These are phyloP conservation scores for Escovopsis sp. DNA, from an alignment of 2,329 filamentous ascomycete genomes.

Conservation along the genomic window DNA sequence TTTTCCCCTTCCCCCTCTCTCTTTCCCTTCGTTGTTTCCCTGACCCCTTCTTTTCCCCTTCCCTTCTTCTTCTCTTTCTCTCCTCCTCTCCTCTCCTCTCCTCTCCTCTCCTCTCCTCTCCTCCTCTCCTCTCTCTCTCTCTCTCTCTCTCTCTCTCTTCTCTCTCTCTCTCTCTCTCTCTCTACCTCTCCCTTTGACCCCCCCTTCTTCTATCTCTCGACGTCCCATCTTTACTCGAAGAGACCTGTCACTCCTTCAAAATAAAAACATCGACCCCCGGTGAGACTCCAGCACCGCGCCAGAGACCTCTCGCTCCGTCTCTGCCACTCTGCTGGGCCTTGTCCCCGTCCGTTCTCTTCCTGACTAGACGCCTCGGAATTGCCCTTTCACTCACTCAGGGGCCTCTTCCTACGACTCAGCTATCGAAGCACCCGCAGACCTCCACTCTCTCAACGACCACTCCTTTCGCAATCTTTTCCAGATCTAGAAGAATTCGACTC, in stretches of 20 bases:
- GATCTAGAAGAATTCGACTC: background rate
- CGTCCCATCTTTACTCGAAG: slow-evolving; percentile 2
- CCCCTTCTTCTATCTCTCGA: slow-evolving; percentile 1
- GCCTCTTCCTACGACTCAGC: background rate
- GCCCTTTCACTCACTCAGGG: slow-evolving; percentile 2
- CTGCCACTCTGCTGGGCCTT: background rate
- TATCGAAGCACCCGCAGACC: background rate
- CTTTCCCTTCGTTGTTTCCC: too few relatives aligned
- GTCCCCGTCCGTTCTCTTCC: slow-evolving; percentile 4
- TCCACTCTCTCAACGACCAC: background rate
- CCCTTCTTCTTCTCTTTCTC: background rate
- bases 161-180: background rate
- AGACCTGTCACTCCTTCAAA: slow-evolving; percentile 2
- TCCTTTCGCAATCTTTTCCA: background rate
- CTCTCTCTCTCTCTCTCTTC: background rate
- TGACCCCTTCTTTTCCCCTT: slow-evolving; percentile 1
- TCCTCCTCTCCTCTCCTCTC: background rate
- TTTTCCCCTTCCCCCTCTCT: background rate
- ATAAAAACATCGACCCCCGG: background rate
- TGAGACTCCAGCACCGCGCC: background rate
- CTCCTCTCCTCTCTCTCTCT: slow-evolving; percentile 1
- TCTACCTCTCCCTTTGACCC: too few relatives aligned
- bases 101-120: background rate
- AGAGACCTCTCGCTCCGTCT: background rate
- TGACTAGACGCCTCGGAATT: background rate